Evolutionary conservation across 2,329 filamentous ascomycete species (phyloP).

Genomic region (Tolypocladium paradoxum): DNA sequence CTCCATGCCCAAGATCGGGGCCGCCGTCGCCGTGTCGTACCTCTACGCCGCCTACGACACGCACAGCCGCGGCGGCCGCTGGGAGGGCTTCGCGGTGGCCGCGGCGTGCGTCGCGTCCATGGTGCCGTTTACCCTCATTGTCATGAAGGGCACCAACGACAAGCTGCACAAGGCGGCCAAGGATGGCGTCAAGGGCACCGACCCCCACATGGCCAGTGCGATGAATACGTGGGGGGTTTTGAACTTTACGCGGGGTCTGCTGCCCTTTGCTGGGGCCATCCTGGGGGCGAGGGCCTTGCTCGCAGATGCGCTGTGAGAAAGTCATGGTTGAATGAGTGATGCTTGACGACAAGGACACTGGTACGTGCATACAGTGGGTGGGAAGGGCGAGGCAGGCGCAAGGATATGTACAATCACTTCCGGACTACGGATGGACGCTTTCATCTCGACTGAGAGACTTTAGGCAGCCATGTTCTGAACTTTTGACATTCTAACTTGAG

Average conservation of each 20-base stretch:
- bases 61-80: conserved; percentile 13
- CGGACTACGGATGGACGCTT: background rate
- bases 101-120: conserved; percentile 23
- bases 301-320: conserved; percentile 5
- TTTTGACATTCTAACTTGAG: background rate
- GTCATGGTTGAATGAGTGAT: background rate
- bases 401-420: background rate
- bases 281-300: conserved; percentile 12
- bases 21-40: conserved; percentile 21
- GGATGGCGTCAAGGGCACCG: conserved; percentile 7
- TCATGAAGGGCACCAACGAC: conserved; percentile 26
- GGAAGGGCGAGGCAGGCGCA: background rate
- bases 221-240: conserved; percentile 13
- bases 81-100: conserved; percentile 22
- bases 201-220: conserved; percentile 8
- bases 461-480: background rate
- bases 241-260: conserved; percentile 19
- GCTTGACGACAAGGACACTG: background rate
- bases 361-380: background rate
- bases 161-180: conserved; percentile 16
- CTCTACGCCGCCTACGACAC: conserved; percentile 25
- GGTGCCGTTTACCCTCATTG: conserved; percentile 26
- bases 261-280: conserved; percentile 19
- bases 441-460: background rate
- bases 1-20: conserved; percentile 25